Percentiles rank a stretch among this genome's conserved stretches.
Evolutionary conservation across 768 basidiomycete genomes (phyloP).

Genomic region (Mycena latifolia): DNA sequence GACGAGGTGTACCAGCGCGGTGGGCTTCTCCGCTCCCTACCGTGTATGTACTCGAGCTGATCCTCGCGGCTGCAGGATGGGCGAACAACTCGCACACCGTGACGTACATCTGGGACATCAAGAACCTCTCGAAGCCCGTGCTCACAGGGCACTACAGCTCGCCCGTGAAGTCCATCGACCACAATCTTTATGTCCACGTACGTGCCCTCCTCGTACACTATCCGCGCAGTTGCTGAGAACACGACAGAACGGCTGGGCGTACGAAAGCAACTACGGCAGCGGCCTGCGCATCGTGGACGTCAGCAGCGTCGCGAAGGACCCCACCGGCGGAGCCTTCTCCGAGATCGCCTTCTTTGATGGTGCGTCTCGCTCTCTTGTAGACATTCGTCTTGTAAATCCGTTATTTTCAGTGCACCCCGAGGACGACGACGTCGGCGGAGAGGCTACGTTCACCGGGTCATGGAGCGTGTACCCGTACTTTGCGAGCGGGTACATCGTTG

Average conservation of each 20-base stretch:
- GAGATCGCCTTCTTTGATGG: slow-evolving; percentile 44
- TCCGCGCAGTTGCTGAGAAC: neutral
- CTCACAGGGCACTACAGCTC: slow-evolving; percentile 45
- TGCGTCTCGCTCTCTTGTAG: slow-evolving; percentile 1
- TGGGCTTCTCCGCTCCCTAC: neutral
- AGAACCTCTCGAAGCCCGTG: slow-evolving; percentile 40
- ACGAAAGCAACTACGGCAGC: slow-evolving; percentile 45
- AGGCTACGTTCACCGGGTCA: slow-evolving; percentile 19
- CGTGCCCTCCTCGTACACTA: neutral
- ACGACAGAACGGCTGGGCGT: slow-evolving; percentile 37
- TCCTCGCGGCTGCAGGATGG: slow-evolving; percentile 18
- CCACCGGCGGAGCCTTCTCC: slow-evolving; percentile 41
- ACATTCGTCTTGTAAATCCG: neutral
- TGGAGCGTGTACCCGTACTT: slow-evolving; percentile 30
- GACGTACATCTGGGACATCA: slow-evolving; percentile 49
- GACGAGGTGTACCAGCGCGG: slow-evolving; percentile 39
- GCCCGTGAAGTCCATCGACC: slow-evolving; percentile 43
- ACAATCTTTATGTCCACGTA: slow-evolving; percentile 42
- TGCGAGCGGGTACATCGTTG: slow-evolving; percentile 22
- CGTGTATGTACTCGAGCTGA: too few species aligned
- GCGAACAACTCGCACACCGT: slow-evolving; percentile 38
- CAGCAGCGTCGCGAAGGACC: slow-evolving; percentile 41
- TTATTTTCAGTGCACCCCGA: slow-evolving; percentile 15
- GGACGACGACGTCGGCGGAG: slow-evolving; percentile 28
- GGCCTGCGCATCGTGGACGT: slow-evolving; percentile 46